phyloP scores from a whole-genome alignment of 1,284 basidiomycete genomes.

The Apiotrichum sp. region DNA sequence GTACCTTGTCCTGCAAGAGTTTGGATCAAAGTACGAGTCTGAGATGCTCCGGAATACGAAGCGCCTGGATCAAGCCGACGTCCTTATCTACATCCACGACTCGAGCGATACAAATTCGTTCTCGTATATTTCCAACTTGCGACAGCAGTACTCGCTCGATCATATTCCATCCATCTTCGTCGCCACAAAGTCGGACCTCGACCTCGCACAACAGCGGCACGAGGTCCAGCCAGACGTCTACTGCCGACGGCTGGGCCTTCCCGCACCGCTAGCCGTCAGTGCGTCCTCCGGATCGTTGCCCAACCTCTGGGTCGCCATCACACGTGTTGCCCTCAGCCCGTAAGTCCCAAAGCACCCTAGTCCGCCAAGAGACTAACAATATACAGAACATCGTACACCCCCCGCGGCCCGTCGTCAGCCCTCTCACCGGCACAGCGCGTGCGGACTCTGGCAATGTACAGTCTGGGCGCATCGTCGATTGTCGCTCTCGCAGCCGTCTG shows the following conservation, averaged over 20 bases:
- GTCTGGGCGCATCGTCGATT: conserved; percentile 23
- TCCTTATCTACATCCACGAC: conserved; percentile 93
- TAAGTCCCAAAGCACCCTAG: conserved; percentile 6
- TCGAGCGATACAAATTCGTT: conserved; percentile 98
- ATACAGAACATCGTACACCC: conserved; percentile 33
- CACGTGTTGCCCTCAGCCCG: conserved; percentile 44
- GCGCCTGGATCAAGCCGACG: conserved; percentile 86
- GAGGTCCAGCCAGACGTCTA: conserved; percentile 99
- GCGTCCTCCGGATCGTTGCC: conserved; percentile 58
- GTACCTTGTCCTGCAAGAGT: conserved; percentile 94
- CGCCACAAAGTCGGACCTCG: conserved; percentile 97
- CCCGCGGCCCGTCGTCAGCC: conserved; percentile 34
- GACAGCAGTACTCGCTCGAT: conserved; percentile 96
- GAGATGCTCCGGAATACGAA: conserved; percentile 83
- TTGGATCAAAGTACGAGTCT: conserved; percentile 88
- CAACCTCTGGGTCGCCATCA: conserved; percentile 45
- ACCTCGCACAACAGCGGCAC: conserved; percentile 92
- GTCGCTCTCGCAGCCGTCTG: conserved; percentile 32
- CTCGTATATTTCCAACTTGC: conserved; percentile 91
- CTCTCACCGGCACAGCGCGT: conserved; percentile 35
- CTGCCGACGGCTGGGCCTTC: conserved; percentile 73
- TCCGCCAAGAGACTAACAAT: background rate
- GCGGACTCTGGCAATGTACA: conserved; percentile 25
- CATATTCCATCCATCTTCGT: conserved; percentile 92
- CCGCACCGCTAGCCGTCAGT: conserved; percentile 84